A percentile compares a stretch with the other conserved stretches of the same genome.
phyloP scores from a whole-genome alignment of 768 basidiomycete genomes.

The Heimioporus sp. region DNA sequence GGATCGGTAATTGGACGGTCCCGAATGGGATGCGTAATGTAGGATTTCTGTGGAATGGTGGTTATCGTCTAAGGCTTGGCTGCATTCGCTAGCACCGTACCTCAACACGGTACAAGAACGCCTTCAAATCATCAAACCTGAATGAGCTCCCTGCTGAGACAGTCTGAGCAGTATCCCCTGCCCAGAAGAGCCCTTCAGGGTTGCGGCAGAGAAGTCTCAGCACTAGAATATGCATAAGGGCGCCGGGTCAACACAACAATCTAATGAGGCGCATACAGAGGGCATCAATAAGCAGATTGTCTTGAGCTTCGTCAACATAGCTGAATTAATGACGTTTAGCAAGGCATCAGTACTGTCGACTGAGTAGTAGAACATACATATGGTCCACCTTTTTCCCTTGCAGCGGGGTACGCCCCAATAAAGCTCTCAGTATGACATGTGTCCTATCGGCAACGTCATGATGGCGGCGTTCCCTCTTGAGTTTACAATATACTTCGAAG shows the following conservation, averaged over 20 bases:
- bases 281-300: conserved; percentile 65
- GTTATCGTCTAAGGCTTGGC: background rate
- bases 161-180: conserved; percentile 78
- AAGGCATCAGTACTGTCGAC: background rate
- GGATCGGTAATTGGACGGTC: conserved; percentile 24
- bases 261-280: conserved; percentile 39
- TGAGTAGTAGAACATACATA: conserved; percentile 39
- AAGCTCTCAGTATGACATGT: conserved; percentile 42
- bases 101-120: conserved; percentile 62
- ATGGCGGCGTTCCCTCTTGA: conserved; percentile 42
- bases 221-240: conserved; percentile 39
- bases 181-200: conserved; percentile 70
- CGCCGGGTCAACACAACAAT: background rate
- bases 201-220: conserved; percentile 61
- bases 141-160: conserved; percentile 74
- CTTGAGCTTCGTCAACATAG: conserved; percentile 75
- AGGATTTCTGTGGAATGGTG: conserved; percentile 19
- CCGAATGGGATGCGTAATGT: conserved; percentile 7
- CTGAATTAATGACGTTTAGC: conserved; percentile 22
- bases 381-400: conserved; percentile 49
- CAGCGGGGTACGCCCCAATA: conserved; percentile 29
- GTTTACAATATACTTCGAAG: conserved; percentile 50
- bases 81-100: conserved; percentile 29
- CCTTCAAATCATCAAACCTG: conserved; percentile 67
- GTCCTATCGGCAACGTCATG: conserved; percentile 65